Percentiles rank a stretch among this genome's conserved stretches.
phyloP scores from a whole-genome alignment of 208 protist genomes.

The Crithidia sp. region DNA sequence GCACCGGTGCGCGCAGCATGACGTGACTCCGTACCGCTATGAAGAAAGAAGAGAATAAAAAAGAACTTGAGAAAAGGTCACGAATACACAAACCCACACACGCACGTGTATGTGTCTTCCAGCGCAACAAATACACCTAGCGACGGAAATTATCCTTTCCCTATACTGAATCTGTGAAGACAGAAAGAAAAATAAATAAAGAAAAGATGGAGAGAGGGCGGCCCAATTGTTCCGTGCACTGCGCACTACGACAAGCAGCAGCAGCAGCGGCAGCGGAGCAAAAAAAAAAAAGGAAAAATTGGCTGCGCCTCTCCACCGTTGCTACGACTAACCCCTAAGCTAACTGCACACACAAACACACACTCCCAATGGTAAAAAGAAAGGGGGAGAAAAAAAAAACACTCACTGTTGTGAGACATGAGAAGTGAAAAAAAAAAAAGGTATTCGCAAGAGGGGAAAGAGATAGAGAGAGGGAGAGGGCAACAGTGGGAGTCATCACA shows the following conservation, averaged over 20 bases:
- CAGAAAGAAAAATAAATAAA: not conserved
- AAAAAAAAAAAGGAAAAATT: too few species aligned
- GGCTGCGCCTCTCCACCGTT: too few species aligned
- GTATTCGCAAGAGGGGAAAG: not conserved
- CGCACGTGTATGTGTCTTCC: not conserved
- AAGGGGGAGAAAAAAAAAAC: not conserved
- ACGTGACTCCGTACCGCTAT: not conserved
- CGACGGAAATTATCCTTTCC: not conserved
- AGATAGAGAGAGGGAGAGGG: not conserved
- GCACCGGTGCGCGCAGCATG: conserved; percentile 33
- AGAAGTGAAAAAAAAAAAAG: not conserved
- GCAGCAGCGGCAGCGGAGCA: too few species aligned
- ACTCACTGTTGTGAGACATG: not conserved
- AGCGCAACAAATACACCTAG: not conserved
- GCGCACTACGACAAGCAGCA: too few species aligned
- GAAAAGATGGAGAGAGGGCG: not conserved
- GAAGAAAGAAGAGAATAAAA: conserved; percentile 8
- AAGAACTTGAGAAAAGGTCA: not conserved
- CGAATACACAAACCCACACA: not conserved
- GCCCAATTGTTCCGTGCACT: too few species aligned
- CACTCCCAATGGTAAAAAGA: too few species aligned
- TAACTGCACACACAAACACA: too few species aligned
- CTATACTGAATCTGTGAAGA: conserved; percentile 6
- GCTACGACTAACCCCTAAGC: too few species aligned
- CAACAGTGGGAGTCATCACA: not conserved